A percentile compares a stretch with the other conserved stretches of the same genome.
phyloP scores from a whole-genome alignment of 225 moss, liverwort and hornwort species.

The Marchantia polymorpha region DNA sequence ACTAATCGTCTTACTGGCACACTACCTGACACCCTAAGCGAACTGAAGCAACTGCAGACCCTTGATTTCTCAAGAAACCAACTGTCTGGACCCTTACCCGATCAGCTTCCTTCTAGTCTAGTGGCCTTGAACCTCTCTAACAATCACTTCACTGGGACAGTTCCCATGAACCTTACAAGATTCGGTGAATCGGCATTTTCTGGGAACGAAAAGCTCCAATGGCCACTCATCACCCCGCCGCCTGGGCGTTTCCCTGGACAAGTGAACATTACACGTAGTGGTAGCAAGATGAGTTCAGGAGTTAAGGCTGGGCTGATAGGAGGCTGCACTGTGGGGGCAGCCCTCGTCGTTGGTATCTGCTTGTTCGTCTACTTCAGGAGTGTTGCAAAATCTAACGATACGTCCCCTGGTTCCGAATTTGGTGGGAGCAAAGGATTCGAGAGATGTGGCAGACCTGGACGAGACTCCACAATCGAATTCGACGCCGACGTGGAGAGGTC shows the following conservation, averaged over 20 bases:
- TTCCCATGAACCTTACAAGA: conserved; percentile 44
- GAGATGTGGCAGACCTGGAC: conserved; percentile 3
- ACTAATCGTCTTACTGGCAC: conserved; percentile 55
- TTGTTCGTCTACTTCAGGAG: conserved; percentile 42
- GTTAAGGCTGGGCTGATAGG: conserved; percentile 60
- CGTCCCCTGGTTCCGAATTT: conserved; percentile 17
- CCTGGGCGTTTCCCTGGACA: conserved; percentile 30
- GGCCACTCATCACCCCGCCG: conserved; percentile 30
- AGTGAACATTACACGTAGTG: conserved; percentile 27
- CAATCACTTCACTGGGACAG: conserved; percentile 64
- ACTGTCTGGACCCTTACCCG: conserved; percentile 53
- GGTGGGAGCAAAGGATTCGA: conserved; percentile 28
- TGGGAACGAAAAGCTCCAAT: conserved; percentile 53
- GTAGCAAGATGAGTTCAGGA: conserved; percentile 42
- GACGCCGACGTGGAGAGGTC: conserved; percentile 28
- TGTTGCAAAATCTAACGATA: conserved; percentile 27
- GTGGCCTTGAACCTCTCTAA: conserved; percentile 50
- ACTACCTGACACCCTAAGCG: conserved; percentile 47
- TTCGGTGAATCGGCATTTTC: conserved; percentile 60
- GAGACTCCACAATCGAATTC: conserved; percentile 1
- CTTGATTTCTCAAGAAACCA: conserved; percentile 67
- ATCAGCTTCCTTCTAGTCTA: conserved; percentile 45
- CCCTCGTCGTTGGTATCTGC: conserved; percentile 41
- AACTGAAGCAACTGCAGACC: conserved; percentile 42
- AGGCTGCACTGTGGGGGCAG: conserved; percentile 59